Evolutionary conservation across 768 basidiomycete species (phyloP).

Genomic region (Leucocoprinus sp.): DNA sequence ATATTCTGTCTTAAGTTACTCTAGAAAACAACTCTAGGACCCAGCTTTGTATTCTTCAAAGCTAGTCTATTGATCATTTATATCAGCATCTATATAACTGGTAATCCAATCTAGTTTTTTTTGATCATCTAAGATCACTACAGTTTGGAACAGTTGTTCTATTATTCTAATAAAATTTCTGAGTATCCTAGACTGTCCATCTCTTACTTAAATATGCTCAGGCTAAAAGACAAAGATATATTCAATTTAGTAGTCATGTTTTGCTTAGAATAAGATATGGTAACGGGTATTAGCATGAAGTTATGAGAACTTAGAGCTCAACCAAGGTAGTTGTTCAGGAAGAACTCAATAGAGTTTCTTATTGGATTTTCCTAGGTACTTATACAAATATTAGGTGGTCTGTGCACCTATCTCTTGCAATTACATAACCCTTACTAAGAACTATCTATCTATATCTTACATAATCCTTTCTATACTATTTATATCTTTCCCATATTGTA

Average conservation of each 20-base stretch:
- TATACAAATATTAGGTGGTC: too few relatives aligned
- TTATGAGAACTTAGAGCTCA: too few relatives aligned
- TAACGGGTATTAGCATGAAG: too few relatives aligned
- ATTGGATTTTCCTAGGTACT: too few relatives aligned
- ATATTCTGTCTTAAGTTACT: not conserved
- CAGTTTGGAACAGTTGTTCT: not conserved
- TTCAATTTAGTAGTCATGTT: not conserved
- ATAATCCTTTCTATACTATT: too few relatives aligned
- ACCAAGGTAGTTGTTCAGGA: too few relatives aligned
- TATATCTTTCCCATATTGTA: too few relatives aligned
- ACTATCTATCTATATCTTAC: too few relatives aligned
- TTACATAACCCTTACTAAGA: too few relatives aligned
- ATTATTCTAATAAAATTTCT: not conserved
- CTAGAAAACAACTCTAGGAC: not conserved
- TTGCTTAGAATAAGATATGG: too few relatives aligned
- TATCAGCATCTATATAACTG: not conserved
- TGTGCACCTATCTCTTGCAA: too few relatives aligned
- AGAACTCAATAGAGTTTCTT: too few relatives aligned
- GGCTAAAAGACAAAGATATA: not conserved
- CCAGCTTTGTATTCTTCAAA: not conserved
- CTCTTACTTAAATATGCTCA: not conserved
- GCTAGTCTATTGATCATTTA: not conserved
- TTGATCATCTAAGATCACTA: not conserved
- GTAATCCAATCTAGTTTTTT: not conserved
- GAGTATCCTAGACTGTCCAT: not conserved